Base-by-base conservation (phyloP, 1,284 basidiomycete genomes). In the Cutaneotrichosporon spelunceum region DNA sequence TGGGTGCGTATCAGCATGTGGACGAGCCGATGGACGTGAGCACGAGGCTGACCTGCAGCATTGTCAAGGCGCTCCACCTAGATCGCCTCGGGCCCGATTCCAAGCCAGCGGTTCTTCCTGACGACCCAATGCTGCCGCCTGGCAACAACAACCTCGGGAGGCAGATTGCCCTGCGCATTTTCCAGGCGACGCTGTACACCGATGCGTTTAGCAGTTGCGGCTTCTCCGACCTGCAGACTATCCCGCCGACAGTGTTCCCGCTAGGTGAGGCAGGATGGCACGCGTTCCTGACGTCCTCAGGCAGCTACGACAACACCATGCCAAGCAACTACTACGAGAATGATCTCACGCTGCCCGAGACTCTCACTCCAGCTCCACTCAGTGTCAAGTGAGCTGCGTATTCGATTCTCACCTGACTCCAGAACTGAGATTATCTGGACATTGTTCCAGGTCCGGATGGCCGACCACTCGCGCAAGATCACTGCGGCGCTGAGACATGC, bases 401-500 rank as follows among this genome's bases (percentile, higher is more conserved):
- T 7, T 8, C 14, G 7, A 42, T 42, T 19, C 16, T 19, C 39
- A 42, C 19, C 19, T 42, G 19, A 30, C 48, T 4, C 14, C 27
- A 50, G 48, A 30, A 50, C 48, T 5, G 48, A 50, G 24, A 50
- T 50, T 19, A 50, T 50, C 48, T 50, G 48, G 48, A 50, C 48
- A 30, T 26, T 50, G 11, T 30, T 29, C 27, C 48, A 50, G 16
- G 48, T 50, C 19, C 48, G 48, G 1, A 50, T 50, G 48, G 48
- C 26, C 16, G 48, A 50, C 26, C 48, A 50, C 48, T 50, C 48
- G 27, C 48, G 48, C 48, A 50, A 50, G 26, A 50, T 50, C 27
- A 50, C 48, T 7, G 13, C 16, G 2, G 48, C 48, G 8, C 27
- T 50, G 2, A 26, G 48, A 19, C 26, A 50, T 16, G 48, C 48